These are phyloP conservation scores for Mucor sp. DNA, from an alignment of 371 early-diverging fungal species.

Conservation along the genomic window DNA sequence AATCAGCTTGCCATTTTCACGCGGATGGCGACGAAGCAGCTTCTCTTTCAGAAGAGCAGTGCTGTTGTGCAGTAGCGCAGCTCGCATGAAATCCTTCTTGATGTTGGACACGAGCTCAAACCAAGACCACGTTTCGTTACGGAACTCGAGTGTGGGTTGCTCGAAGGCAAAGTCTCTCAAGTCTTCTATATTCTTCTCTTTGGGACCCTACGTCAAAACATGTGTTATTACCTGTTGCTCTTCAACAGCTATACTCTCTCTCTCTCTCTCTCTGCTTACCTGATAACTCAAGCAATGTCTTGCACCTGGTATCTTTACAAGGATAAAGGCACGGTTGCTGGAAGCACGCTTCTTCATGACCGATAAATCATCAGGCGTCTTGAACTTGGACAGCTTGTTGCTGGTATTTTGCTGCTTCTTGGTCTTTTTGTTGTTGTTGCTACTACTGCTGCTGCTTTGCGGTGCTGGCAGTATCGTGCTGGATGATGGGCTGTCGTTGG, in stretches of 20 bases:
- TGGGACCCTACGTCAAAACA: slow-evolving; percentile 43
- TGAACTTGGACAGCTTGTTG: slow-evolving; percentile 13
- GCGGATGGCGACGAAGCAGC: slow-evolving; percentile 44
- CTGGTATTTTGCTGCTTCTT: slow-evolving; percentile 2
- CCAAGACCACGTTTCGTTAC: slow-evolving; percentile 77
- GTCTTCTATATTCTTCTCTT: slow-evolving; percentile 74
- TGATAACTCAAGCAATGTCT: slow-evolving; percentile 71
- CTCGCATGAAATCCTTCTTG: slow-evolving; percentile 59
- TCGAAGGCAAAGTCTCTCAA: slow-evolving; percentile 67
- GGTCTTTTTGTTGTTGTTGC: neutral
- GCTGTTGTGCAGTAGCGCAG: slow-evolving; percentile 48
- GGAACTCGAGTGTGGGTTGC: slow-evolving; percentile 72
- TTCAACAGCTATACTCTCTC: too few species aligned
- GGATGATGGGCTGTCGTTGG: slow-evolving; percentile 3
- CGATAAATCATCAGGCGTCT: slow-evolving; percentile 30
- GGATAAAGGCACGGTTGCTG: slow-evolving; percentile 66
- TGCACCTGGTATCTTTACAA: slow-evolving; percentile 71
- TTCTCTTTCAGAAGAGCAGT: slow-evolving; percentile 50
- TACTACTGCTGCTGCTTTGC: neutral
- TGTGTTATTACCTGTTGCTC: neutral
- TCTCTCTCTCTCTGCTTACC: too few species aligned
- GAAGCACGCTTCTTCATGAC: slow-evolving; percentile 73
- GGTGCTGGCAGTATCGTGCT: neutral
- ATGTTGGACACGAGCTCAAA: slow-evolving; percentile 62
- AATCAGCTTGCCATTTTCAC: slow-evolving; percentile 11